phyloP scores from a whole-genome alignment of 148 eudicot species.

The Vaccinium corymbosum region DNA sequence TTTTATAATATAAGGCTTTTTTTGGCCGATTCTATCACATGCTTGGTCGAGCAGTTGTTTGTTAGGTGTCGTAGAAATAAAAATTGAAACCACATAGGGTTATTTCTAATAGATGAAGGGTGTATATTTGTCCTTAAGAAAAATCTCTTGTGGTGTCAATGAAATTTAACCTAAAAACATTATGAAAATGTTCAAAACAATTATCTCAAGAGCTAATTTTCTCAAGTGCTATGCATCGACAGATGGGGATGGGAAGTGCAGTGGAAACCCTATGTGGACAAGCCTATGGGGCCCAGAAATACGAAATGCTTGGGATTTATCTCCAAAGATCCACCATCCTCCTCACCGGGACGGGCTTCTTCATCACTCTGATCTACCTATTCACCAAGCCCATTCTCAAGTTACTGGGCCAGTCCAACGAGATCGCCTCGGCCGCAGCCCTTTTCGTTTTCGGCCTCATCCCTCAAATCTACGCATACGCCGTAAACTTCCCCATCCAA shows the following conservation, averaged over 20 bases:
- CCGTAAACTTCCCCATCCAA: slow-evolving; percentile 50
- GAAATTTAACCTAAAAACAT: too few relatives aligned
- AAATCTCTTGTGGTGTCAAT: too few relatives aligned
- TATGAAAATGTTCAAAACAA: too few relatives aligned
- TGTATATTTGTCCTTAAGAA: too few relatives aligned
- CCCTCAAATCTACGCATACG: not conserved
- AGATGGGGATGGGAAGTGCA: slow-evolving; percentile 74
- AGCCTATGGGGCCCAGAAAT: slow-evolving; percentile 54
- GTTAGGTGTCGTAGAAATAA: too few relatives aligned
- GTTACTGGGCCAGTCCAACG: slow-evolving; percentile 36
- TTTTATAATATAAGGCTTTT: too few relatives aligned
- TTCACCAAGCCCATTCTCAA: slow-evolving; percentile 36
- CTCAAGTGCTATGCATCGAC: not conserved
- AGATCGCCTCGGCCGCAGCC: slow-evolving; percentile 31
- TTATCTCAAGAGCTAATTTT: too few relatives aligned
- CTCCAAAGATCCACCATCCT: slow-evolving; percentile 52
- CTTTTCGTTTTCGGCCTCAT: slow-evolving; percentile 15
- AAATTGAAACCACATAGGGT: too few relatives aligned
- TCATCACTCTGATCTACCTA: slow-evolving; percentile 38
- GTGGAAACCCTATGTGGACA: slow-evolving; percentile 74
- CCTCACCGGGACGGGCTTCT: slow-evolving; percentile 36
- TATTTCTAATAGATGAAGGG: too few relatives aligned
- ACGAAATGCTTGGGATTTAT: slow-evolving; percentile 59
- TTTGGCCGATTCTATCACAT: too few relatives aligned
- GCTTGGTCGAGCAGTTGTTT: too few relatives aligned